phyloP scores from a whole-genome alignment of 1,139 yeast species.

The Scheffersomyces lignicola region DNA sequence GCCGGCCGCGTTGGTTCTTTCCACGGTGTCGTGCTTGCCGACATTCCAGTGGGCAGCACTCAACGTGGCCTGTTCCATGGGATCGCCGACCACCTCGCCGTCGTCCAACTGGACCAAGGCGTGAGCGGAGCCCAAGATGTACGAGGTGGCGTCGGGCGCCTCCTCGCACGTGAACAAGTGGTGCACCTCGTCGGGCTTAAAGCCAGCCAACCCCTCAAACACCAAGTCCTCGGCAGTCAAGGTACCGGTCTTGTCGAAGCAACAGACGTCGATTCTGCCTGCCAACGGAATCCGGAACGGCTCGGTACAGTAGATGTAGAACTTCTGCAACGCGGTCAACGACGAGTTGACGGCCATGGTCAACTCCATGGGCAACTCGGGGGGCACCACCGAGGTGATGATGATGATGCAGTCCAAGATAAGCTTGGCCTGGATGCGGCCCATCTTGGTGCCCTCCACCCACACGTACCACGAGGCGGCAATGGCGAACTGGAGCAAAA shows the following conservation, averaged over 20 bases:
- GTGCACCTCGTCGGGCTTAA: slow-evolving; percentile 53
- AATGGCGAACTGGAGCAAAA: slow-evolving; percentile 85
- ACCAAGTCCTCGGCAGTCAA: slow-evolving; percentile 95
- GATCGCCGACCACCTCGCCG: slow-evolving; percentile 98
- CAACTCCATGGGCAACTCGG: slow-evolving; percentile 98
- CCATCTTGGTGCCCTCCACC: slow-evolving; percentile 96
- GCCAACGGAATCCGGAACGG: slow-evolving; percentile 98
- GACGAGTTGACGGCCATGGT: slow-evolving; percentile 97
- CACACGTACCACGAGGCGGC: slow-evolving; percentile 98
- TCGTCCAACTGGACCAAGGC: slow-evolving; percentile 92
- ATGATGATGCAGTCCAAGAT: slow-evolving; percentile 94
- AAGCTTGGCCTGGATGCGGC: slow-evolving; percentile 90
- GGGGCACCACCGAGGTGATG: slow-evolving; percentile 97
- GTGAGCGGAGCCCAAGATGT: slow-evolving; percentile 91
- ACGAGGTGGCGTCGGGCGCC: slow-evolving; percentile 65
- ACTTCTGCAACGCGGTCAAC: slow-evolving; percentile 81
- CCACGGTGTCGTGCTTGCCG: slow-evolving; percentile 68
- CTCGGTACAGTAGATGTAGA: slow-evolving; percentile 93
- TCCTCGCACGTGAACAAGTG: slow-evolving; percentile 57
- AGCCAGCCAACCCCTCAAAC: slow-evolving; percentile 95
- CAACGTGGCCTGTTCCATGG: slow-evolving; percentile 97
- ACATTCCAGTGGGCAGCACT: slow-evolving; percentile 87
- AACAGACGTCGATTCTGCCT: slow-evolving; percentile 97
- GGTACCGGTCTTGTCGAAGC: slow-evolving; percentile 98
- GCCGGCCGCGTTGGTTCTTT: slow-evolving; percentile 33